These are phyloP conservation scores for Solanum rostratum DNA, from an alignment of 257 asterid species.

Conservation along the genomic window DNA sequence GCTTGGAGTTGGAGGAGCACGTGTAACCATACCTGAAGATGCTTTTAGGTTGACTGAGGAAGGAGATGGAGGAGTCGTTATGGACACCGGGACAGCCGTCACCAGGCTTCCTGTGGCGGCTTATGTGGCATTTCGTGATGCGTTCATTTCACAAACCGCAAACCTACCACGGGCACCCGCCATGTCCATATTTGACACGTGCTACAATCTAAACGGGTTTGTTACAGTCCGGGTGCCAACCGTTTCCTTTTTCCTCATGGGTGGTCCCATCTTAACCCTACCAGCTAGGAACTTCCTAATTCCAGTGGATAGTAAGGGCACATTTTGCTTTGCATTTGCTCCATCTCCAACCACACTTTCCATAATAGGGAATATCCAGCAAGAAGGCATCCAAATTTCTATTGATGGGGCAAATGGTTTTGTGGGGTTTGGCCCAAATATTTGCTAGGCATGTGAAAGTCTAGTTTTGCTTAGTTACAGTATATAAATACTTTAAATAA, in stretches of 20 bases:
- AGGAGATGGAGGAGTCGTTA: constrained; percentile 78
- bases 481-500: neutral
- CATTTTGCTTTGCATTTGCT: constrained; percentile 86
- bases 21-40: constrained; percentile 46
- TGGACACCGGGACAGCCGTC: constrained; percentile 89
- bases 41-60: constrained; percentile 28
- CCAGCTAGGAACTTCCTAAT: constrained; percentile 82
- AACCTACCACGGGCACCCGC: constrained; percentile 51
- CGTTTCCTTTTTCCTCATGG: constrained; percentile 62
- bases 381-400: constrained; percentile 84
- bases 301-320: constrained; percentile 76
- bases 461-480: neutral
- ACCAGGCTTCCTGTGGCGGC: constrained; percentile 62
- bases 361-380: constrained; percentile 85
- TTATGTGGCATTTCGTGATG: constrained; percentile 54
- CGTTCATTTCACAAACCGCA: constrained; percentile 46
- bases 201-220: constrained; percentile 59
- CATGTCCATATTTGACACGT: constrained; percentile 67
- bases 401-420: constrained; percentile 67
- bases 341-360: constrained; percentile 68
- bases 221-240: constrained; percentile 86
- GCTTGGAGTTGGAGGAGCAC: constrained; percentile 72
- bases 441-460: constrained; percentile 29
- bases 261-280: constrained; percentile 79
- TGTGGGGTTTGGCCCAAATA: constrained; percentile 88